Evolutionary conservation across 2,329 filamentous ascomycete genomes (phyloP), one percentile per base, ranked within the genome.

Genomic region (Niveomyces coronatus): DNA sequence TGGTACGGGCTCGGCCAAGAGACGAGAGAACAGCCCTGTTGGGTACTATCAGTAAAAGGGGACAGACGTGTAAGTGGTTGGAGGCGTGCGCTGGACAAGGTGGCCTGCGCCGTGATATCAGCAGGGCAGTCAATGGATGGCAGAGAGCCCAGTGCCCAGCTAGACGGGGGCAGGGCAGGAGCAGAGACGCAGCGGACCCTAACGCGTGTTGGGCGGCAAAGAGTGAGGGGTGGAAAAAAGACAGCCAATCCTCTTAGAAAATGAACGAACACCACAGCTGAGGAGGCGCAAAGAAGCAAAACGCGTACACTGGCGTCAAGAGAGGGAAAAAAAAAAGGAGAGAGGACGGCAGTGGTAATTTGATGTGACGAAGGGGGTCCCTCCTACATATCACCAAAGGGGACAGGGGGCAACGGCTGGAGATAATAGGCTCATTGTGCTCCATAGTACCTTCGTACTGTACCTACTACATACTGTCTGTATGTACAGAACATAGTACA

Each of bases 51-150:
- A 9, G 14, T 14, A 27, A 17, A n/a, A n/a, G n/a, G n/a, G n/a
- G n/a, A n/a, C 17, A 15, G 30, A 39, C 36, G 37, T 39, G 37
- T 39, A 39, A 39, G 37, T 39, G 37, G 37, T 35, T 34, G 31
- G 37, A 28, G 36, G 27, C 13, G 29, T 38, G 36, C 29, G n/a
- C 16, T n/a, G n/a, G n/a, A n/a, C n/a, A n/a, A n/a, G n/a, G n/a
- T n/a, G n/a, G n/a, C n/a, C n/a, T n/a, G n/a, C n/a, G n/a, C n/a
- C n/a, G n/a, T n/a, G n/a, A n/a, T n/a, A n/a, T n/a, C n/a, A n/a
- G n/a, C n/a, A n/a, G n/a, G n/a, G n/a, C n/a, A n/a, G n/a, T n/a
- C n/a, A n/a, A n/a, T n/a, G n/a, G n/a, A n/a, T n/a, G n/a, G n/a
- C n/a, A n/a, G n/a, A n/a, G n/a, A n/a, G n/a, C n/a, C n/a, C n/a